Percentiles rank a stretch among this genome's conserved stretches.
These are phyloP conservation scores for Apiospora aurea DNA, from an alignment of 2,329 filamentous ascomycete species.

Conservation along the genomic window DNA sequence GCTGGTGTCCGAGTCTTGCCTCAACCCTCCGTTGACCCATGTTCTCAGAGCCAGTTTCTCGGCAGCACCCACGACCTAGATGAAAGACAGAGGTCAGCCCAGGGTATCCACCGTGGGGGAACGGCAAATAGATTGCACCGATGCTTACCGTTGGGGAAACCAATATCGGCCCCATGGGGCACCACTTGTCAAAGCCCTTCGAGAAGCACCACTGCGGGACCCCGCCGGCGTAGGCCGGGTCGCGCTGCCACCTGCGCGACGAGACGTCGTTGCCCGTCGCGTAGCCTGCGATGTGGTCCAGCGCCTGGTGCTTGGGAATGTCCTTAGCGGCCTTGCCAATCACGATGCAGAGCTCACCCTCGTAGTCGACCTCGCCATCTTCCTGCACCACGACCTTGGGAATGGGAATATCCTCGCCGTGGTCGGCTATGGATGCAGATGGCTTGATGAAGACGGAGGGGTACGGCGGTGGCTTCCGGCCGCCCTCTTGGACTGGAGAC, in stretches of 20 bases:
- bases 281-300: constrained; percentile 60
- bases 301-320: constrained; percentile 51
- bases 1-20: constrained; percentile 49
- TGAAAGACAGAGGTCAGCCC: neutral
- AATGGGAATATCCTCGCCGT: constrained; percentile 47
- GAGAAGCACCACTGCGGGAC: constrained; percentile 59
- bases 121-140: constrained; percentile 14
- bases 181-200: constrained; percentile 64
- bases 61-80: neutral
- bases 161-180: constrained; percentile 59
- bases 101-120: neutral
- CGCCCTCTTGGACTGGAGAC: constrained; percentile 41
- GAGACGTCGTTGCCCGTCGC: constrained; percentile 63
- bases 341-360: constrained; percentile 54
- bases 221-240: constrained; percentile 47
- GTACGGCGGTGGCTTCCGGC: constrained; percentile 51
- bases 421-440: constrained; percentile 46
- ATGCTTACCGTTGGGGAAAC: constrained; percentile 42
- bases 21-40: constrained; percentile 53
- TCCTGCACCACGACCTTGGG: constrained; percentile 57
- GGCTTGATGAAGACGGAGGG: constrained; percentile 59
- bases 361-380: constrained; percentile 56
- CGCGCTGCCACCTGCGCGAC: constrained; percentile 58
- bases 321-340: constrained; percentile 59
- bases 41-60: constrained; percentile 51